These are phyloP conservation scores for Penicillium crystallinum DNA, from an alignment of 495 filamentous ascomycete species.

Conservation along the genomic window DNA sequence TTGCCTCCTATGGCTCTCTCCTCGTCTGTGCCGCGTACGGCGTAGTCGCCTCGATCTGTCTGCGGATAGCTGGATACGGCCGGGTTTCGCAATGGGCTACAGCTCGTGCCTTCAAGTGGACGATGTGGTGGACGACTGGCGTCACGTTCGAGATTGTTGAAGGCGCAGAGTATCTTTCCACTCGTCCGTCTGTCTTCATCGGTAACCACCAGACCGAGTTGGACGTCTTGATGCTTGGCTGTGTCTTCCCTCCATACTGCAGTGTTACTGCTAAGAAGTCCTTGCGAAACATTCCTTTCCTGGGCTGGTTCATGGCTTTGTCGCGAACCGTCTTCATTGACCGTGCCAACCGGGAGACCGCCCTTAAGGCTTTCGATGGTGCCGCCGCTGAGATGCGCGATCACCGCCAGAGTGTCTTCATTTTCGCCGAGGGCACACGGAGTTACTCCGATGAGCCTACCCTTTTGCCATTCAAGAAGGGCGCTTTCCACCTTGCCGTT, in stretches of 20 bases:
- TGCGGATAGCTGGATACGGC: constrained; percentile 65
- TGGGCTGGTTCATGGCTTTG: constrained; percentile 95
- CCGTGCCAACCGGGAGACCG: constrained; percentile 70
- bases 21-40: constrained; percentile 67
- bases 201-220: constrained; percentile 94
- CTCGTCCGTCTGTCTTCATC: constrained; percentile 83
- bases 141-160: constrained; percentile 72
- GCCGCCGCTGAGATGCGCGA: constrained; percentile 73
- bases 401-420: constrained; percentile 81
- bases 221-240: constrained; percentile 85
- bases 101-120: constrained; percentile 73
- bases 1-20: constrained; percentile 67
- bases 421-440: constrained; percentile 90
- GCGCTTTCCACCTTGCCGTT: constrained; percentile 92
- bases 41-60: constrained; percentile 62
- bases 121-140: constrained; percentile 70
- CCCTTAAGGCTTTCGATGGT: constrained; percentile 78
- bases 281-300: constrained; percentile 72
- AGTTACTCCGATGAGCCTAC: constrained; percentile 78
- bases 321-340: constrained; percentile 94
- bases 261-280: constrained; percentile 90
- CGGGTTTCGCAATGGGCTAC: constrained; percentile 82
- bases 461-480: constrained; percentile 93
- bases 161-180: constrained; percentile 58
- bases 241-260: constrained; percentile 84